phyloP scores from a whole-genome alignment of 75 land plant genomes.

The Pseudotsuga menziesii region DNA sequence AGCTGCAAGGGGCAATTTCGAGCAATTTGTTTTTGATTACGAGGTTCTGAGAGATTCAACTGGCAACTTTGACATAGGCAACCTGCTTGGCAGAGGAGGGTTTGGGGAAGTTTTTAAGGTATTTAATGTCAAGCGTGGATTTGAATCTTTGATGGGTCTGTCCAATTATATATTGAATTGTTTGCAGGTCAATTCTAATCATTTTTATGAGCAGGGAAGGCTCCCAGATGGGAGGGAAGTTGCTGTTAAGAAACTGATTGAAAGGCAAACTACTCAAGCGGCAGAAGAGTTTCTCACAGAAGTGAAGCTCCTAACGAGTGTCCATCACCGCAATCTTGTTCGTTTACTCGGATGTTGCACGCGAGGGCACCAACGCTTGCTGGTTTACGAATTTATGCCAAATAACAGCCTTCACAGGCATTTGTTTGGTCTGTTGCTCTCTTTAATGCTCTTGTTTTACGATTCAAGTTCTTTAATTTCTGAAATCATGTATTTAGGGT shows the following conservation, averaged over 20 bases:
- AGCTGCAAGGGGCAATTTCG: no score
- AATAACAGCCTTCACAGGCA: slow-evolving; percentile 11
- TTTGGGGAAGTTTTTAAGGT: no score
- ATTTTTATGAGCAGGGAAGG: not conserved
- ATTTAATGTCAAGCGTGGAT: no score
- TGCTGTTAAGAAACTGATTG: slow-evolving; percentile 10
- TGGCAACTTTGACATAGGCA: no score
- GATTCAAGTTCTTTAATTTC: no score
- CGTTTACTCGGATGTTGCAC: slow-evolving; percentile 17
- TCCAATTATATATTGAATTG: no score
- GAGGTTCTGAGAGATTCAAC: no score
- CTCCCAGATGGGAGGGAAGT: slow-evolving; percentile 9
- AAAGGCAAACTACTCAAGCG: slow-evolving; percentile 3
- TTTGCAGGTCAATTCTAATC: no score
- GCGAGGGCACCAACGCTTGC: slow-evolving; percentile 8
- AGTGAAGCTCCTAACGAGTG: not conserved
- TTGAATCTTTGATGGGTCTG: not conserved
- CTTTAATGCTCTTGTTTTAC: not conserved
- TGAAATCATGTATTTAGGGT: no score
- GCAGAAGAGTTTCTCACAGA: no score
- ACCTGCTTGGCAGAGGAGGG: no score
- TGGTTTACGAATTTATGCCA: slow-evolving; percentile 17
- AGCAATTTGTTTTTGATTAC: no score
- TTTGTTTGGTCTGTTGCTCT: slow-evolving; percentile 5
- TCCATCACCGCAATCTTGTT: slow-evolving; percentile 21